Evolutionary conservation across 352 stramenopile species (phyloP).

Genomic region (Phytophthora tubulina): DNA sequence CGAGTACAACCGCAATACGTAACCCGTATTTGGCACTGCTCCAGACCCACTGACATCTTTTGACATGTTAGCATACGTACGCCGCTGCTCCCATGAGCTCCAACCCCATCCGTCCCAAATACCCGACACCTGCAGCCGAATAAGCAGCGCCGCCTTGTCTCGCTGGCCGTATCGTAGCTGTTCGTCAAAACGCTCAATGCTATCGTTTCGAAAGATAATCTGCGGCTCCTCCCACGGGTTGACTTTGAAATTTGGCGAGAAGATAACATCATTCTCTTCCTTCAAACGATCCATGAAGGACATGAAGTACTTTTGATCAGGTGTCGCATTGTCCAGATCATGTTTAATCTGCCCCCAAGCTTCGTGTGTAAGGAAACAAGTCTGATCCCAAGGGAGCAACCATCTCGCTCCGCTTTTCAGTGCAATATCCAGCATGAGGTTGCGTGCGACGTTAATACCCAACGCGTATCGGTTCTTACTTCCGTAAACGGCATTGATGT

Average conservation of each 20-base stretch:
- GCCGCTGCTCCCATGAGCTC: conserved; percentile 51
- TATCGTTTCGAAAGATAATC: conserved; percentile 62
- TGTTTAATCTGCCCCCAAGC: conserved; percentile 58
- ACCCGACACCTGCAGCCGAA: conserved; percentile 52
- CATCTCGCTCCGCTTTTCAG: conserved; percentile 45
- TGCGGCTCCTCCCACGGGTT: conserved; percentile 66
- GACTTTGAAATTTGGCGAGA: conserved; percentile 42
- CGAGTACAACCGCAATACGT: conserved; percentile 61
- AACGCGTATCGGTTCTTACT: conserved; percentile 62
- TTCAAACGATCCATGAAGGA: conserved; percentile 62
- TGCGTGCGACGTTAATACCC: conserved; percentile 60
- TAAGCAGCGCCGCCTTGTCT: conserved; percentile 60
- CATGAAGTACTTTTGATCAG: conserved; percentile 59
- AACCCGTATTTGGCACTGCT: conserved; percentile 48
- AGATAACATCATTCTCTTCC: conserved; percentile 56
- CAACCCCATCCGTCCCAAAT: conserved; percentile 61
- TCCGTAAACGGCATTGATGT: conserved; percentile 55
- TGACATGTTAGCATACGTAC: conserved; percentile 53
- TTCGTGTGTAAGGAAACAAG: conserved; percentile 53
- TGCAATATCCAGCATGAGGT: conserved; percentile 59
- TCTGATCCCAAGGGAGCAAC: conserved; percentile 67
- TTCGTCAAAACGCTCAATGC: conserved; percentile 62
- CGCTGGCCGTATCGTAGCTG: conserved; percentile 59
- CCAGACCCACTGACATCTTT: conserved; percentile 39
- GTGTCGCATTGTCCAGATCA: conserved; percentile 27